Evolutionary conservation across 805 yeast genomes (phyloP).

Genomic region (Starmerella gropengiesseri): DNA sequence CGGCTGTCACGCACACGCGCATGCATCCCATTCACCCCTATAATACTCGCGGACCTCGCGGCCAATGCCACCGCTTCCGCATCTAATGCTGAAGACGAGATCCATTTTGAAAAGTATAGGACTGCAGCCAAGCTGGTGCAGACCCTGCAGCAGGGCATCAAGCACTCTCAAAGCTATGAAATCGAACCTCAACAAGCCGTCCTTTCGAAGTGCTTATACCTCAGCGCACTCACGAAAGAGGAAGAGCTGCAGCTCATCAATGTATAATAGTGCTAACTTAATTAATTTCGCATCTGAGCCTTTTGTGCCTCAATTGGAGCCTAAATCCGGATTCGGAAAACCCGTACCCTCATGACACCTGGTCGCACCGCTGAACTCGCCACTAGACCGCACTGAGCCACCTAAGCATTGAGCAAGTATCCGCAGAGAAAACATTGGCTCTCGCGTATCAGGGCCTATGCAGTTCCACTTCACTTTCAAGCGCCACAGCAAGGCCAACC

Average conservation of each 20-base stretch:
- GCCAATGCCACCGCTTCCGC: constrained; percentile 58
- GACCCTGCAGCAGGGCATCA: constrained; percentile 66
- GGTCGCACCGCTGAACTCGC: too few species aligned
- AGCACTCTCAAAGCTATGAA: constrained; percentile 66
- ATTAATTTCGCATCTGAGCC: neutral
- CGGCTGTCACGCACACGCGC: constrained; percentile 57
- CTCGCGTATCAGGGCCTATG: too few species aligned
- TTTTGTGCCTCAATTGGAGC: too few species aligned
- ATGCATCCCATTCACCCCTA: constrained; percentile 80
- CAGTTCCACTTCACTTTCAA: neutral
- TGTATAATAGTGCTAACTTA: neutral
- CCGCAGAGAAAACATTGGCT: too few species aligned
- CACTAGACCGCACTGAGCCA: too few species aligned
- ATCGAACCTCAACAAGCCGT: constrained; percentile 49
- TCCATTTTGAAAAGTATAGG: constrained; percentile 70
- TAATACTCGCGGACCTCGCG: constrained; percentile 72
- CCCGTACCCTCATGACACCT: too few species aligned
- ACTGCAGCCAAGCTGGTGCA: constrained; percentile 68
- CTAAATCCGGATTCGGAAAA: too few species aligned
- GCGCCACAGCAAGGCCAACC: neutral
- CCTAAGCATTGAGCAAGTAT: too few species aligned
- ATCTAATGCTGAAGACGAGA: constrained; percentile 34
- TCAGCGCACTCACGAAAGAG: constrained; percentile 5
- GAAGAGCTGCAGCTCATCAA: constrained; percentile 3
- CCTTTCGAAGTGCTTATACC: constrained; percentile 59